Base-by-base conservation (phyloP, 768 basidiomycete species). In the Termitomyces sp. region DNA sequence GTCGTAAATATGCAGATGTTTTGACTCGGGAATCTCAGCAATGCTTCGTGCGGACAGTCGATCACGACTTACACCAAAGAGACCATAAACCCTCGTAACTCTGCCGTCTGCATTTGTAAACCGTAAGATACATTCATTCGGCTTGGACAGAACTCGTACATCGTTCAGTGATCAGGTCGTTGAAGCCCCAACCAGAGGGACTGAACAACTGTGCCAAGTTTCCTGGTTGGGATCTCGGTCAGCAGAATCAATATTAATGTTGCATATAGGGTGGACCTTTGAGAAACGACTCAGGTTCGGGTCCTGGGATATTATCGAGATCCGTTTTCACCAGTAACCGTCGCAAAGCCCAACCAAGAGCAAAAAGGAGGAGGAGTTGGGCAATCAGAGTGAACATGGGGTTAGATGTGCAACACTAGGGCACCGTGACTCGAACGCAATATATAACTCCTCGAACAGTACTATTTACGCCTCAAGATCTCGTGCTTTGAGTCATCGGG, bases 241-340 rank as follows among this genome's bases (percentile, higher is more conserved):
- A 11, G 11, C n/a, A n/a, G n/a, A n/a, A n/a, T n/a, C n/a, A n/a
- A n/a, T n/a, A 46, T 19, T 31, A 1, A 14, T 37, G 14, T 5
- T 27, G 32, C 29, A n/a, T 17, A 49, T 23, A 9, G 8, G 29
- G 4, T 32, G 17, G 16, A 74, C 75, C 75, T 52, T 63, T 69
- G 29, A 65, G 43, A 35, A 70, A 69, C 3, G 73, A 74, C 2
- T 55, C 46, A 1, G 68, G 59, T 17, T 58, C 61, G 3, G 74
- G 75, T 11, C 75, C 75, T 2, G 73, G 73, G 37, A 76, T 62
- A 49, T 73, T 73, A 43, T 71, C 69, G 16, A 76, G 58, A 35
- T 68, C 65, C 5, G 60, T 64, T 29, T 62, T 65, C 12, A 53
- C 50, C 29, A 66, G 17, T 12, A 62, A 52, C 17, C 56, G 59